Evolutionary conservation across 768 basidiomycete genomes (phyloP).

Genomic region (Artomyces pyxidatus): DNA sequence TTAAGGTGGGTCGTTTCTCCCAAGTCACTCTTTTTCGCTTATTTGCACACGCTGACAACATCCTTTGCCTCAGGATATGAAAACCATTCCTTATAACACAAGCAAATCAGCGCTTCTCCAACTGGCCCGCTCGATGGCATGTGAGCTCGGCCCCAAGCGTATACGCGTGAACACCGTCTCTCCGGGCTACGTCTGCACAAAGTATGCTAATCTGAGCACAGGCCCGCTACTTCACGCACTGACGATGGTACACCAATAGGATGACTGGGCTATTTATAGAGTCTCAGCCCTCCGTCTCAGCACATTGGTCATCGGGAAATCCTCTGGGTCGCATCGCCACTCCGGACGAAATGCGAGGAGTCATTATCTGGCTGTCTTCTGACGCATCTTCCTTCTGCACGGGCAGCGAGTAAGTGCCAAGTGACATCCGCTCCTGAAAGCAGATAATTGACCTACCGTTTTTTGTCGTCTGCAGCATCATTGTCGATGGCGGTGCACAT

Average conservation of each 20-base stretch:
- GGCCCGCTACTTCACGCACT: neutral
- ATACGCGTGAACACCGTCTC: constrained; percentile 71
- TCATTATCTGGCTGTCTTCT: constrained; percentile 59
- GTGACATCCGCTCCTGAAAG: neutral
- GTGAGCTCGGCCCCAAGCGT: constrained; percentile 53
- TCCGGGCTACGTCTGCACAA: constrained; percentile 64
- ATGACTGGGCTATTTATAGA: neutral
- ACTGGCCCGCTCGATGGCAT: constrained; percentile 74
- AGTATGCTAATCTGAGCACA: neutral
- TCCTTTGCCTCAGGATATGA: constrained; percentile 42
- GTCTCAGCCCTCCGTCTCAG: neutral
- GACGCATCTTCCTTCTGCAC: constrained; percentile 72
- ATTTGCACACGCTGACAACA: neutral
- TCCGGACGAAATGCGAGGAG: constrained; percentile 64
- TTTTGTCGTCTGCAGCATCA: constrained; percentile 13
- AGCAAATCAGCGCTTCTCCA: constrained; percentile 72
- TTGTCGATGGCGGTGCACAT: neutral
- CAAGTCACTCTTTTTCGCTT: neutral
- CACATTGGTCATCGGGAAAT: neutral
- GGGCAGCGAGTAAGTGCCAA: constrained; percentile 74
- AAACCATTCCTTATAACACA: constrained; percentile 66
- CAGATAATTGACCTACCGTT: constrained; percentile 6
- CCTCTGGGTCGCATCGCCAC: constrained; percentile 62
- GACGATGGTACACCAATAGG: neutral
- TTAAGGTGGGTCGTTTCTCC: constrained; percentile 37